These are phyloP conservation scores for Phaseolus lunatus DNA, from an alignment of 306 rosid species.

Conservation along the genomic window DNA sequence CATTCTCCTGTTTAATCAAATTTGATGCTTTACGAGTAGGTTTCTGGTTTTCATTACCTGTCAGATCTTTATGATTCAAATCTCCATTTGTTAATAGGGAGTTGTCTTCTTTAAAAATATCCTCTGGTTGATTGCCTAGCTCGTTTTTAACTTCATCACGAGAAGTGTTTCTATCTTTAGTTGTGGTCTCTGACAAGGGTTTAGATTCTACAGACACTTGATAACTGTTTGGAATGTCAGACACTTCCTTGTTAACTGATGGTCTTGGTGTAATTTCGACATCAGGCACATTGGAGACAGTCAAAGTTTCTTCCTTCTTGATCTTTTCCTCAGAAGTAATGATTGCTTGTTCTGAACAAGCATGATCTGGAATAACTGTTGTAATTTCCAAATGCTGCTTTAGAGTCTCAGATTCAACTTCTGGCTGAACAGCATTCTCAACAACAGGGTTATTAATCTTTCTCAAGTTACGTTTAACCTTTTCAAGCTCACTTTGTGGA, in stretches of 20 bases:
- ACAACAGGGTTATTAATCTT: conserved; percentile 78
- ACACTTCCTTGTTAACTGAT: conserved; percentile 47
- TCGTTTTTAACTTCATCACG: conserved; percentile 50
- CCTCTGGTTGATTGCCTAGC: conserved; percentile 49
- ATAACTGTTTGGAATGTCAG: conserved; percentile 46
- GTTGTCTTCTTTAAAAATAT: conserved; percentile 51
- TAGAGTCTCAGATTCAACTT: conserved; percentile 57
- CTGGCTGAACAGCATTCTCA: conserved; percentile 59
- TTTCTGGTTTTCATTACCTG: conserved; percentile 59
- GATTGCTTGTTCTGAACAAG: conserved; percentile 46
- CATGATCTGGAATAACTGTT: conserved; percentile 44
- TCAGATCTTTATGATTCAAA: conserved; percentile 50
- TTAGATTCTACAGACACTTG: conserved; percentile 47
- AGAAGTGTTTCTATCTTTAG: conserved; percentile 44
- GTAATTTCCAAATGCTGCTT: conserved; percentile 59
- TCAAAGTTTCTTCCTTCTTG: conserved; percentile 50
- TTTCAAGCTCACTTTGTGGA: conserved; percentile 86
- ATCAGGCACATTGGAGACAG: conserved; percentile 48
- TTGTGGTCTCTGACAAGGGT: conserved; percentile 51
- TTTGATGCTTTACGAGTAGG: conserved; percentile 54
- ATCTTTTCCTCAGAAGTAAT: conserved; percentile 56
- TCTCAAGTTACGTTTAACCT: conserved; percentile 83
- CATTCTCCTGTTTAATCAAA: conserved; percentile 62
- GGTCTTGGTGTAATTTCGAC: conserved; percentile 54
- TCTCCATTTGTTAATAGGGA: conserved; percentile 55